A percentile compares a stretch with the other conserved stretches of the same genome.
phyloP scores from a whole-genome alignment of 495 filamentous ascomycete species.

The Lophium mytilinum region DNA sequence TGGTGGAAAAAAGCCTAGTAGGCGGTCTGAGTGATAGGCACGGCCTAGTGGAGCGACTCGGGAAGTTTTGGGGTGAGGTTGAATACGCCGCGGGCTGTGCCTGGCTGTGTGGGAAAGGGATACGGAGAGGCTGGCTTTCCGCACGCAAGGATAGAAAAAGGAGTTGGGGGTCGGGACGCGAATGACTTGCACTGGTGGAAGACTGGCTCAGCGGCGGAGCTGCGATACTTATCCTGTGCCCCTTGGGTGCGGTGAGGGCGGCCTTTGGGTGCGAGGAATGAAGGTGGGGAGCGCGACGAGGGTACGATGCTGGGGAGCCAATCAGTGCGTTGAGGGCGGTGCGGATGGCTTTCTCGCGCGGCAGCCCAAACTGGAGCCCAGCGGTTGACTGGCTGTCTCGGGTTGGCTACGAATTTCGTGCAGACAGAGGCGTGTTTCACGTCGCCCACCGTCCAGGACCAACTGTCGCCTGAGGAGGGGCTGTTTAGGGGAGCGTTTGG shows the following conservation, averaged over 20 bases:
- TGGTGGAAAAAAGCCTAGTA: not conserved
- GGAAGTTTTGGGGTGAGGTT: slow-evolving; percentile 3
- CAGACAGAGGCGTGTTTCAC: slow-evolving; percentile 22
- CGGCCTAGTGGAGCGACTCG: slow-evolving; percentile 14
- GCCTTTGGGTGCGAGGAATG: slow-evolving; percentile 2
- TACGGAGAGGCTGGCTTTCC: slow-evolving; percentile 9
- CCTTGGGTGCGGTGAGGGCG: not conserved
- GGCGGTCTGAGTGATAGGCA: slow-evolving; percentile 4
- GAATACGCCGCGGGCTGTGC: slow-evolving; percentile 20
- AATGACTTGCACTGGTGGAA: slow-evolving; percentile 22
- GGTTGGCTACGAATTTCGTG: slow-evolving; percentile 3
- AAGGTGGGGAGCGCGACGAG: slow-evolving; percentile 1
- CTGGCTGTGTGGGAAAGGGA: not conserved
- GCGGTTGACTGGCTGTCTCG: slow-evolving; percentile 21
- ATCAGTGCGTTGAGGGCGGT: slow-evolving; percentile 1
- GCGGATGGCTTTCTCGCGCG: slow-evolving; percentile 2
- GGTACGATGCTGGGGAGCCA: slow-evolving; percentile 1
- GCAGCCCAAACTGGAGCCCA: slow-evolving; percentile 12
- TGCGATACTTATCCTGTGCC: slow-evolving; percentile 18
- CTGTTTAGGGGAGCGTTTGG: slow-evolving; percentile 1
- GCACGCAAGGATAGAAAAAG: slow-evolving; percentile 3
- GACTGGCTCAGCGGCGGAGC: slow-evolving; percentile 8
- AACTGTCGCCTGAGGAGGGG: slow-evolving; percentile 3
- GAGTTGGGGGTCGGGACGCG: not conserved
- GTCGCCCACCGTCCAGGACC: not conserved